Conservation (phyloP, 306 rosid genomes). For the Medicago lupulina region DNA sequence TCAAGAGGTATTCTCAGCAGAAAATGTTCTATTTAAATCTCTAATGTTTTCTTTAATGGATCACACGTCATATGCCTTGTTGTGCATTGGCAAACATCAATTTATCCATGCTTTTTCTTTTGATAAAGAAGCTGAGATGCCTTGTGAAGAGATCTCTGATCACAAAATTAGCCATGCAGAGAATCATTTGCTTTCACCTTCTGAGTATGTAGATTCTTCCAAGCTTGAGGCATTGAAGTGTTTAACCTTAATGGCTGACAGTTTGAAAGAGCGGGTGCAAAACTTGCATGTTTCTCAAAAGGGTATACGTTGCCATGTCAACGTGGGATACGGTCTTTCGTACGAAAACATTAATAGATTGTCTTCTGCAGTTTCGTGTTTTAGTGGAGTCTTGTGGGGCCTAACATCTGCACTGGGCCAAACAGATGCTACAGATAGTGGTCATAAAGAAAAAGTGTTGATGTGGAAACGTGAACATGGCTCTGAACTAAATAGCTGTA, state of each 20-base stretch:
- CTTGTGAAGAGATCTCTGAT: slow-evolving; percentile 53
- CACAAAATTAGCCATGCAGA: slow-evolving; percentile 46
- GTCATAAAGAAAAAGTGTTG: slow-evolving; percentile 47
- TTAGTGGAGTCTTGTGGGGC: slow-evolving; percentile 80
- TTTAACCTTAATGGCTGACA: slow-evolving; percentile 55
- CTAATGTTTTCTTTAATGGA: slow-evolving; percentile 72
- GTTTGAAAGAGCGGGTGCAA: slow-evolving; percentile 66
- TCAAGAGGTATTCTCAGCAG: slow-evolving; percentile 54
- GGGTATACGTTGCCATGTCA: slow-evolving; percentile 44
- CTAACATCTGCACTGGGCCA: slow-evolving; percentile 57
- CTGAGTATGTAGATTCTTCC: slow-evolving; percentile 47
- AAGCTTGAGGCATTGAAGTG: slow-evolving; percentile 57
- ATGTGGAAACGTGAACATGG: slow-evolving; percentile 49
- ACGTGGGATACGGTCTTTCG: slow-evolving; percentile 45
- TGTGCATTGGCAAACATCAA: slow-evolving; percentile 67
- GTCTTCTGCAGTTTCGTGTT: slow-evolving; percentile 66
- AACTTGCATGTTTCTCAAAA: slow-evolving; percentile 51
- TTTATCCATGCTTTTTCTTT: slow-evolving; percentile 43
- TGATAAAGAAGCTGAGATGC: slow-evolving; percentile 49
- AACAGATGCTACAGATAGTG: slow-evolving; percentile 44
- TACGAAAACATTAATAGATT: slow-evolving; percentile 55
- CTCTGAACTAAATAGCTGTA: slow-evolving; percentile 60
- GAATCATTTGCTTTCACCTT: slow-evolving; percentile 50
- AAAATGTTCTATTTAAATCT: slow-evolving; percentile 51
- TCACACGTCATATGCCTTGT: slow-evolving; percentile 69